These are phyloP conservation scores for Anthracocystis panici-leucophaei DNA, from an alignment of 1,284 basidiomycete genomes.

Conservation along the genomic window DNA sequence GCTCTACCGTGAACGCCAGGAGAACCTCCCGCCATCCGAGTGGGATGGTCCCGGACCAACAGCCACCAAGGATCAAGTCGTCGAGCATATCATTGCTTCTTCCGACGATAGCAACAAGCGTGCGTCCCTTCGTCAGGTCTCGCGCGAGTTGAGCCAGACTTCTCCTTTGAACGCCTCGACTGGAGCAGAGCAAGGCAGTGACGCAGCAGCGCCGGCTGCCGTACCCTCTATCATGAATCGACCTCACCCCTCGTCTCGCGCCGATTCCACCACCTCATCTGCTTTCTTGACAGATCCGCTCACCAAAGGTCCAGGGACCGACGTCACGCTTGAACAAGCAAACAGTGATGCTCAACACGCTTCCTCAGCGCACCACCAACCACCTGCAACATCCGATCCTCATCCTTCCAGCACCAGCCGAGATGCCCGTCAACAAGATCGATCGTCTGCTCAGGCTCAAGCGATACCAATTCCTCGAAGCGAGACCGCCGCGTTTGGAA, in stretches of 20 bases:
- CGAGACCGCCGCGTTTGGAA: background rate
- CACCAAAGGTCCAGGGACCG: background rate
- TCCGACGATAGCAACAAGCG: constrained; percentile 27
- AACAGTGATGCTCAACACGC: background rate
- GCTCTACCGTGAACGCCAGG: constrained; percentile 61
- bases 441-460: background rate
- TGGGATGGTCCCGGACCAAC: constrained; percentile 52
- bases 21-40: constrained; percentile 55
- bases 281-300: constrained; percentile 13
- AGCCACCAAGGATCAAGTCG: constrained; percentile 51
- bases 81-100: constrained; percentile 44
- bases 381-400: too few species aligned
- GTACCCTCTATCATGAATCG: constrained; percentile 23
- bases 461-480: constrained; percentile 5
- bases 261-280: constrained; percentile 26
- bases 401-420: background rate
- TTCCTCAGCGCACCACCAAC: too few species aligned
- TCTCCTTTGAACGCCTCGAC: background rate
- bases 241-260: constrained; percentile 37
- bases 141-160: constrained; percentile 14
- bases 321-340: background rate
- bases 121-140: constrained; percentile 27
- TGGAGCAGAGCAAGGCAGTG: background rate
- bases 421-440: background rate
- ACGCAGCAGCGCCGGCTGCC: background rate